Base-by-base conservation (phyloP, 2,329 filamentous ascomycete species). In the Nothophoma quercina region DNA sequence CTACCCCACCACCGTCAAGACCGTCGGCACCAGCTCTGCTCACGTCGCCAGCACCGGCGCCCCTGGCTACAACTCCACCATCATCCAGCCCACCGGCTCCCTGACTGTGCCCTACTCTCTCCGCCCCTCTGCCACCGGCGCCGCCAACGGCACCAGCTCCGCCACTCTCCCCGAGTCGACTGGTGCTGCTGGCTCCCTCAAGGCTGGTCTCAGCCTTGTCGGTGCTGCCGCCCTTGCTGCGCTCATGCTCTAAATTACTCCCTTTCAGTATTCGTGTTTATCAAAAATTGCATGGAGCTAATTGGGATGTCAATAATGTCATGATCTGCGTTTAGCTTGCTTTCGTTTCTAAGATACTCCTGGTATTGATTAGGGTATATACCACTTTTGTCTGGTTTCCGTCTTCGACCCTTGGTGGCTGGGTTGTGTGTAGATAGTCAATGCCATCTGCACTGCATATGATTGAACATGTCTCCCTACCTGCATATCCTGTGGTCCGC, bases 211-310 rank as follows among this genome's bases (percentile, higher is more conserved):
- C 58, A 69, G 73, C 65, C 64, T 78, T 50, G 73, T 68, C 32
- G 76, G 75, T 55, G 68, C 74, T 34, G 72, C 73, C 19, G 77
- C 75, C 46, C 75, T 71, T 58, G 60, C 76, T 29, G 76, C 75
- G 51, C 71, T 76, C 60, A 69, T 78, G 63, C 60, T 74, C 40
- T 73, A 73, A 65, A 58, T 53, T 39, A 43, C 45, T 56, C 51
- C 34, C 33, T 28, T 21, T 38, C 26, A 12, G 26, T 32, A n/a
- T 49, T 39, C 29, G 30, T 40, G 40, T 25, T 45, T 35, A n/a
- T 45, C 38, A 40, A 42, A 59, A 50, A 48, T 35, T 53, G 43
- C 50, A 53, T 52, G 43, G 43, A 47, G 50, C 42, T 53, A 53
- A 53, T 48, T 43, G 50, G 50, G 43, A 33, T 63, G 60, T 58